Percentiles rank a stretch among this genome's conserved stretches.
Evolutionary conservation across 805 yeast species (phyloP).

Genomic region (Saccharomycopsis schoenii): DNA sequence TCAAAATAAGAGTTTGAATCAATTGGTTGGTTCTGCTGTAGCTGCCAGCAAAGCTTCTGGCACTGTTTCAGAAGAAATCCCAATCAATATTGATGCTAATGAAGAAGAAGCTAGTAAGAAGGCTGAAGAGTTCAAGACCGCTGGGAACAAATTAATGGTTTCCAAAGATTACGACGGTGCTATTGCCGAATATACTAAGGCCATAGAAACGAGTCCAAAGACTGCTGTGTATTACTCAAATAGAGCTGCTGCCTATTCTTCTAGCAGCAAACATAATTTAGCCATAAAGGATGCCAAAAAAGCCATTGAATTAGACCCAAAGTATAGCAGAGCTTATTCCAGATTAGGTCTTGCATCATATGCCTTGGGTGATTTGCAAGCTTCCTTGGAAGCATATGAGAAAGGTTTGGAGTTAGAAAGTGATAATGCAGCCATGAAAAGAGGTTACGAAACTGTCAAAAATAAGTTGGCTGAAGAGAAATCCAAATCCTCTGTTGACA

Average conservation of each 20-base stretch:
- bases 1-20: conserved; percentile 38
- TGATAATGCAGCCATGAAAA: conserved; percentile 71
- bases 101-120: conserved; percentile 49
- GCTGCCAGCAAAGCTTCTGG: conserved; percentile 23
- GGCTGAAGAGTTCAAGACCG: conserved; percentile 78
- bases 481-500: conserved; percentile 30
- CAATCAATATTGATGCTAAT: conserved; percentile 29
- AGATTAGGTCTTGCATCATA: conserved; percentile 90
- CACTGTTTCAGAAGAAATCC: conserved; percentile 22
- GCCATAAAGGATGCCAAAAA: conserved; percentile 79
- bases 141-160: conserved; percentile 92
- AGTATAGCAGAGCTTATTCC: conserved; percentile 86
- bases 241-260: conserved; percentile 94
- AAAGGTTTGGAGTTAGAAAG: conserved; percentile 85
- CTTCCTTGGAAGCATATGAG: conserved; percentile 83
- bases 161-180: conserved; percentile 61
- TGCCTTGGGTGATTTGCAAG: conserved; percentile 89
- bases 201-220: conserved; percentile 54
- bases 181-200: conserved; percentile 68
- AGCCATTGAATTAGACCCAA: conserved; percentile 71
- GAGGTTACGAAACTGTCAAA: conserved; percentile 91
- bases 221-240: conserved; percentile 85
- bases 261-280: conserved; percentile 57
- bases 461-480: conserved; percentile 73
- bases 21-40: conserved; percentile 30